Conservation (phyloP, 768 basidiomycete genomes). For the Amanita muscaria region DNA sequence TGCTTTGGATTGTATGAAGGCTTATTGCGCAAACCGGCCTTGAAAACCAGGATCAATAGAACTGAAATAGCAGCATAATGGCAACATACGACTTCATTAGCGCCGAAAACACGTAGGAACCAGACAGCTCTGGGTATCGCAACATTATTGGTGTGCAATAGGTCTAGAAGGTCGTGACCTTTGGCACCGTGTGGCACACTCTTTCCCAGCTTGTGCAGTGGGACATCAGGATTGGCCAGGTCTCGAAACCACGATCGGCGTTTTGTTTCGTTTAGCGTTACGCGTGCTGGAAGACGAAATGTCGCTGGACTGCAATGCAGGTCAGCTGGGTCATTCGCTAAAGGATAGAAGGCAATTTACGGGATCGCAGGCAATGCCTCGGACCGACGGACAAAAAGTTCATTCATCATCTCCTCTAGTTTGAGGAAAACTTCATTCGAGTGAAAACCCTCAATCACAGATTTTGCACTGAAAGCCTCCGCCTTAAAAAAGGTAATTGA, state of each 20-base stretch:
- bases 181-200: conserved; percentile 83
- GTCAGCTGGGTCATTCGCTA: neutral
- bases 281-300: conserved; percentile 76
- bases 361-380: conserved; percentile 51
- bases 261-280: conserved; percentile 72
- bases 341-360: conserved; percentile 32
- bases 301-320: conserved; percentile 39
- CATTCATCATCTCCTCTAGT: conserved; percentile 69
- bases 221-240: conserved; percentile 72
- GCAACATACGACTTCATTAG: conserved; percentile 69
- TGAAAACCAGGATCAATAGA: neutral
- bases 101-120: conserved; percentile 82
- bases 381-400: conserved; percentile 57
- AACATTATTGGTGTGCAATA: conserved; percentile 68
- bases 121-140: conserved; percentile 78
- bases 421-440: conserved; percentile 44
- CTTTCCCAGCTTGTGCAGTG: conserved; percentile 73
- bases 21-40: conserved; percentile 72
- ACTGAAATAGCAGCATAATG: neutral
- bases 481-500: conserved; percentile 29
- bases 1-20: conserved; percentile 75
- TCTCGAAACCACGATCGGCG: conserved; percentile 79
- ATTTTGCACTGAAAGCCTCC: conserved; percentile 54
- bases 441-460: conserved; percentile 40
- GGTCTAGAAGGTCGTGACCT: conserved; percentile 74